phyloP scores from a whole-genome alignment of 176 grass and related monocot species.

The Pontederia crassipes region DNA sequence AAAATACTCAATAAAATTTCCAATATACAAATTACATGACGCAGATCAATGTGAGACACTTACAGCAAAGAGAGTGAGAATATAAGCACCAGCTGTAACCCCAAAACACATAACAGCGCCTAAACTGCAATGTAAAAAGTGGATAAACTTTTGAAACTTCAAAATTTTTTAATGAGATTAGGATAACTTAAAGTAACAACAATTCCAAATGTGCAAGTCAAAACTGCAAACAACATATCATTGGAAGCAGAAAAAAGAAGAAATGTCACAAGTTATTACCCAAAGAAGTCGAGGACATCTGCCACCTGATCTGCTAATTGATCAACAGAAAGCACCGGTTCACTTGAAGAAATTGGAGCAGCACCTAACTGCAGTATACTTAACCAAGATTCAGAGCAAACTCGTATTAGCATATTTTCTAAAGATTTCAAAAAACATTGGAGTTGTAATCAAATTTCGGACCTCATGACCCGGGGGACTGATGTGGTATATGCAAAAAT shows the following conservation, averaged over 20 bases:
- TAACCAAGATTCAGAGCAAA: conserved; percentile 24
- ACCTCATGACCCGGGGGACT: conserved; percentile 98
- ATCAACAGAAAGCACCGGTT: conserved; percentile 66
- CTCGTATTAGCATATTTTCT: conserved; percentile 25
- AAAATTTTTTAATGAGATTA: background rate
- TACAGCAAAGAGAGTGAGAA: conserved; percentile 95
- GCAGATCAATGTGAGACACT: conserved; percentile 22
- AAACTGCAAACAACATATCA: too few relatives aligned
- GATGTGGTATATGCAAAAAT: conserved; percentile 99
- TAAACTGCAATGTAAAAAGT: conserved; percentile 50
- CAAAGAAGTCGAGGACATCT: conserved; percentile 92
- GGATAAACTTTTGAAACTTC: conserved; percentile 23
- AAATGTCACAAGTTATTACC: conserved; percentile 38
- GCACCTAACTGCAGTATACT: conserved; percentile 75
- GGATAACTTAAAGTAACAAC: background rate
- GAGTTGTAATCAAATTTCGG: conserved; percentile 18
- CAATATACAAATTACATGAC: conserved; percentile 6
- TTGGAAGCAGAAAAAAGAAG: background rate
- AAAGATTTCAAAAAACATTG: background rate
- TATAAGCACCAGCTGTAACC: conserved; percentile 86
- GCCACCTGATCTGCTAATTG: conserved; percentile 85
- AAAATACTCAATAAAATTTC: conserved; percentile 3
- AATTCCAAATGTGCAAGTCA: background rate
- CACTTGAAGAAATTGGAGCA: conserved; percentile 66
- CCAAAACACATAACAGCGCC: conserved; percentile 99